phyloP scores from a whole-genome alignment of 2,329 filamentous ascomycete species.

The Curvularia spicifera region DNA sequence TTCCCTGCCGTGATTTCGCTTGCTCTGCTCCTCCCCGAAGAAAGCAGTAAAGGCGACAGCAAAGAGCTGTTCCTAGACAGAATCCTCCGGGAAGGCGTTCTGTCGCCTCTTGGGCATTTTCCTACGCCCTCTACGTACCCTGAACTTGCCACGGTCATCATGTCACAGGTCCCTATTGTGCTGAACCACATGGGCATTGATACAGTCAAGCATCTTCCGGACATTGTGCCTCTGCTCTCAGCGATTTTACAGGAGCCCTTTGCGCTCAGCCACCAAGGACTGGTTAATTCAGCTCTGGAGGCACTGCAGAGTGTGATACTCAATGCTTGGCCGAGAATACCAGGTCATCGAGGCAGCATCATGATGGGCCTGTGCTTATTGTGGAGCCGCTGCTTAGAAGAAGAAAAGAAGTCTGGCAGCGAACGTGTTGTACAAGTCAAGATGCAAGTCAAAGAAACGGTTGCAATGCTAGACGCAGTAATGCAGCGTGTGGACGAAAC shows the following conservation, averaged over 20 bases:
- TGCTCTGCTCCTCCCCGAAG: conserved; percentile 20
- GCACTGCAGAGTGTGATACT: conserved; percentile 65
- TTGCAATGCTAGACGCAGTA: conserved; percentile 38
- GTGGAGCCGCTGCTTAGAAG: conserved; percentile 42
- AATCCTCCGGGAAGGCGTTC: conserved; percentile 52
- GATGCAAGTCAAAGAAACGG: conserved; percentile 30
- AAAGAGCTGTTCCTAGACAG: conserved; percentile 51
- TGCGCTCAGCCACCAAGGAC: conserved; percentile 59
- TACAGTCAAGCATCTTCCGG: conserved; percentile 71
- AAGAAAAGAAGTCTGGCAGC: conserved; percentile 27
- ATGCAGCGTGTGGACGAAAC: conserved; percentile 25
- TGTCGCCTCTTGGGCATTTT: conserved; percentile 61
- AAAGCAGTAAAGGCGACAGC: conserved; percentile 16
- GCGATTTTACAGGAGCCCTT: conserved; percentile 73
- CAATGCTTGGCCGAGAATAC: conserved; percentile 73
- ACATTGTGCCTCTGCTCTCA: conserved; percentile 71
- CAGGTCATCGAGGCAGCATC: conserved; percentile 67
- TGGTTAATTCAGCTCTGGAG: conserved; percentile 61
- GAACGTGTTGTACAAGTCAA: conserved; percentile 21
- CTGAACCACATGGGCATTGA: conserved; percentile 66
- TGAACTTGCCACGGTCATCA: conserved; percentile 63
- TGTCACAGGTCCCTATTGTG: conserved; percentile 58
- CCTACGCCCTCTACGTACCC: conserved; percentile 59
- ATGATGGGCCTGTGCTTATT: conserved; percentile 61
- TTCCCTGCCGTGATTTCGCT: conserved; percentile 72